A percentile compares a stretch with the other conserved stretches of the same genome.
phyloP scores from a whole-genome alignment of 2,329 filamentous ascomycete species.

The Metarhizium brunneum region DNA sequence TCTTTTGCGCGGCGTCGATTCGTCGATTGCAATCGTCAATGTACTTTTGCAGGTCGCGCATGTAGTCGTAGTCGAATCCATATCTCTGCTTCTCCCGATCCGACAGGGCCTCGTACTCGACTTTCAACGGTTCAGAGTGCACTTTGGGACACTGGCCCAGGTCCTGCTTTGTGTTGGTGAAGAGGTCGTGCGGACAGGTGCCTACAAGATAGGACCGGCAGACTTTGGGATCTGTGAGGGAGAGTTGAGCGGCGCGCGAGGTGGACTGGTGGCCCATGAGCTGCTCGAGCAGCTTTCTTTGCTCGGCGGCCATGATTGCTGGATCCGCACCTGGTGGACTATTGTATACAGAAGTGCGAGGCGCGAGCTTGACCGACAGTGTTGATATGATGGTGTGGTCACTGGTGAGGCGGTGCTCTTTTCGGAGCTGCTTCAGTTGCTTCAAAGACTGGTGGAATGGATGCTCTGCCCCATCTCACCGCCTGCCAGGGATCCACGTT shows the following conservation, averaged over 20 bases:
- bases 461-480: slow-evolving; percentile 14
- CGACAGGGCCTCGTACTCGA: slow-evolving; percentile 72
- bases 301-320: slow-evolving; percentile 77
- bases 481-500: slow-evolving; percentile 4
- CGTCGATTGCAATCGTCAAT: slow-evolving; percentile 93
- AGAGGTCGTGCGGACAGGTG: slow-evolving; percentile 95
- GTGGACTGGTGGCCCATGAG: slow-evolving; percentile 71
- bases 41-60: slow-evolving; percentile 91
- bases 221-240: slow-evolving; percentile 84
- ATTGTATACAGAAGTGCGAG: not conserved
- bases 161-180: slow-evolving; percentile 98
- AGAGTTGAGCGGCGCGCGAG: slow-evolving; percentile 70
- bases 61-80: slow-evolving; percentile 94
- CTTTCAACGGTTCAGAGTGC: slow-evolving; percentile 80
- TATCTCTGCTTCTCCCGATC: slow-evolving; percentile 64
- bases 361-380: not conserved
- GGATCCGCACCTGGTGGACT: not conserved
- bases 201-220: slow-evolving; percentile 91
- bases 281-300: slow-evolving; percentile 97
- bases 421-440: not conserved
- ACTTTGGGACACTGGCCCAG: slow-evolving; percentile 81
- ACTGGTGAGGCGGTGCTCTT: not conserved
- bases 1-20: slow-evolving; percentile 81
- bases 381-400: not conserved
- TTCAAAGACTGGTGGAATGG: not conserved